Conservation (phyloP, 148 eudicot genomes). For the Rhododendron kiyosumense region DNA sequence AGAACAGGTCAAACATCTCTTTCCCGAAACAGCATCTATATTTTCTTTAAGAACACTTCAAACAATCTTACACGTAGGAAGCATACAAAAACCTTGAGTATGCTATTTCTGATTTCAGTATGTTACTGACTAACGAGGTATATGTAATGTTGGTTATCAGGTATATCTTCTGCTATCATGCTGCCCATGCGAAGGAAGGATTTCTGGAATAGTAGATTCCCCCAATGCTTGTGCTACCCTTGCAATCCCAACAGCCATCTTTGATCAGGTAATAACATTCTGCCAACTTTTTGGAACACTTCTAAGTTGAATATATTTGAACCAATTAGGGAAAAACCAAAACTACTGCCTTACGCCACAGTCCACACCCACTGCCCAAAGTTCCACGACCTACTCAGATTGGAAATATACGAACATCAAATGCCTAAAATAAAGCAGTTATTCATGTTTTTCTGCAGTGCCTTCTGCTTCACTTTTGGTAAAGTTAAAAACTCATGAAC, state of each 20-base stretch:
- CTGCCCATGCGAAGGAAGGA: constrained; percentile 97
- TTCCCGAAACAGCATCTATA: not conserved
- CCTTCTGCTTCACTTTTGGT: not conserved
- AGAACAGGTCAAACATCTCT: constrained; percentile 58
- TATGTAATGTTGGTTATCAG: constrained; percentile 33
- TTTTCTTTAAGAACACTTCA: not conserved
- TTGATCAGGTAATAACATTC: constrained; percentile 67
- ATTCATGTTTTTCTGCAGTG: not conserved
- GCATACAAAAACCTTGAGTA: not conserved
- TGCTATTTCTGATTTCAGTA: not conserved
- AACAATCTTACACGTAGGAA: not conserved
- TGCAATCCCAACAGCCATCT: constrained; percentile 83
- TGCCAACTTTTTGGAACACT: not conserved
- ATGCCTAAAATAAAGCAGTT: not conserved
- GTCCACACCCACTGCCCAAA: not conserved
- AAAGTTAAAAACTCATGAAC: not conserved
- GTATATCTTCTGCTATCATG: constrained; percentile 79
- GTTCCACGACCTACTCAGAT: not conserved
- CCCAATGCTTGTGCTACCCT: constrained; percentile 93
- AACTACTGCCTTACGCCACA: not conserved
- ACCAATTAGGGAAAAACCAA: not conserved
- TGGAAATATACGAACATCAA: not conserved
- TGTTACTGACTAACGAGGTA: not conserved
- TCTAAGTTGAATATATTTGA: not conserved
- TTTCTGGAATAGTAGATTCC: constrained; percentile 88